Evolutionary conservation across 108 stramenopile genomes (phyloP).

Genomic region (Skeletonema costatum): DNA sequence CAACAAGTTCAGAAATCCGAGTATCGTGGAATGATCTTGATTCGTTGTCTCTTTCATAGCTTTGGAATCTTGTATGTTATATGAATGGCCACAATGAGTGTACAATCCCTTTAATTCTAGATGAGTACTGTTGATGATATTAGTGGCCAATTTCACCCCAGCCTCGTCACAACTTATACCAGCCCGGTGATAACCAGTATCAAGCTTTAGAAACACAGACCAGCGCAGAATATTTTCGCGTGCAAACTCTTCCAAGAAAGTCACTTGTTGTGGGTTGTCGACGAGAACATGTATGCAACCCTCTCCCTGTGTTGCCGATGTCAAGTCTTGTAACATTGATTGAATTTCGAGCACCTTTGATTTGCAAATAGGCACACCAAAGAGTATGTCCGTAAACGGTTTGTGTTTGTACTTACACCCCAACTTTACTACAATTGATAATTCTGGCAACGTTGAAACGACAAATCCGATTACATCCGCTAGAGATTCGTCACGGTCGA

Average conservation of each 20-base stretch:
- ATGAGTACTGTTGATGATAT: slow-evolving; percentile 17
- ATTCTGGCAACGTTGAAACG: slow-evolving; percentile 34
- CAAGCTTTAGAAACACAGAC: slow-evolving; percentile 38
- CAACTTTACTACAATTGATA: slow-evolving; percentile 23
- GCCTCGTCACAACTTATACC: slow-evolving; percentile 10
- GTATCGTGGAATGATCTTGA: slow-evolving; percentile 16
- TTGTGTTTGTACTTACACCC: neutral
- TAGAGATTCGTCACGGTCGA: neutral
- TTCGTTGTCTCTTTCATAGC: slow-evolving; percentile 18
- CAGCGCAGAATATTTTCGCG: neutral
- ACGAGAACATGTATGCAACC: slow-evolving; percentile 29
- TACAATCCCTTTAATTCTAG: slow-evolving; percentile 28
- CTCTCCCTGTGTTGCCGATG: neutral
- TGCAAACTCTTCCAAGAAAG: slow-evolving; percentile 23
- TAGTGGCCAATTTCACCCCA: slow-evolving; percentile 12
- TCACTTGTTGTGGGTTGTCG: slow-evolving; percentile 19
- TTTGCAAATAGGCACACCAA: slow-evolving; percentile 34
- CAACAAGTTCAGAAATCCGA: slow-evolving; percentile 11
- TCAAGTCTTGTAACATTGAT: slow-evolving; percentile 18
- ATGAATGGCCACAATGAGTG: slow-evolving; percentile 48
- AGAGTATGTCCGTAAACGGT: slow-evolving; percentile 26
- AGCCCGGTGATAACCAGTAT: slow-evolving; percentile 43
- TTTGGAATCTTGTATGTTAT: slow-evolving; percentile 10
- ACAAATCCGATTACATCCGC: slow-evolving; percentile 40
- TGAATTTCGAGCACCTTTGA: slow-evolving; percentile 14